Base-by-base conservation (phyloP, 345 rosid species). In the Populus davidiana region DNA sequence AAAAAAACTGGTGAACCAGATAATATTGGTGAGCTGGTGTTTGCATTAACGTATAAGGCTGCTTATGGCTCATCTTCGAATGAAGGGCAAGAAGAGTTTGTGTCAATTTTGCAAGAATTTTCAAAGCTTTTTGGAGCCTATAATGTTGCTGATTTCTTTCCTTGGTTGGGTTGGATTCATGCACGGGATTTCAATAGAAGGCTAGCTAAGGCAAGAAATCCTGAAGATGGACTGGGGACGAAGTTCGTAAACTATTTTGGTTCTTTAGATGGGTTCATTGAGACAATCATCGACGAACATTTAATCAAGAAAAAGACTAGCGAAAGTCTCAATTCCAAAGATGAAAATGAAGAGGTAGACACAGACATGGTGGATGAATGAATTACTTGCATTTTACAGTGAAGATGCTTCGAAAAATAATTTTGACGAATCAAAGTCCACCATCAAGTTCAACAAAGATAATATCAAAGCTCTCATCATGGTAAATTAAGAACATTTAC, bases 351-450 rank as follows among this genome's bases (percentile, higher is more conserved):
- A 1, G 83, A 80, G 21, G 25, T 10, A 6, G 65, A 63, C 56
- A 31, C 69, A 8, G 84, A 81, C 2, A 81, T 81, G 84, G 84
- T 81, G 11, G 84, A 81, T 43, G 84, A 77, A 81, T 43, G 84
- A 77, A n/a, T 33, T 81, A 25, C 36, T 81, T 2, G 81, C 75
- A 0, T 81, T 77, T 62, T 81, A 77, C 47, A 69, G 75, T 8
- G 80, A 81, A 10, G 75, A 77, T 2, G 61, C 54, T 36, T 18
- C 13, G 0, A 44, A 8, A 47, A 54, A 20, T n/a, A 68, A 17
- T n/a, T 33, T 33, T 4, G 70, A 67, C 3, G 61, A 66, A 6
- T n/a, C 54, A 12, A 77, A 73, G 47, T 43, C 71, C 17, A 73
- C 84, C 8, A 8, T 81, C 61, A 77, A 39, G 77, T 67, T 81